Evolutionary conservation across 2,329 filamentous ascomycete genomes (phyloP), one percentile per base, ranked within the genome.

Genomic region (Aspergillus fumigatiaffinis): DNA sequence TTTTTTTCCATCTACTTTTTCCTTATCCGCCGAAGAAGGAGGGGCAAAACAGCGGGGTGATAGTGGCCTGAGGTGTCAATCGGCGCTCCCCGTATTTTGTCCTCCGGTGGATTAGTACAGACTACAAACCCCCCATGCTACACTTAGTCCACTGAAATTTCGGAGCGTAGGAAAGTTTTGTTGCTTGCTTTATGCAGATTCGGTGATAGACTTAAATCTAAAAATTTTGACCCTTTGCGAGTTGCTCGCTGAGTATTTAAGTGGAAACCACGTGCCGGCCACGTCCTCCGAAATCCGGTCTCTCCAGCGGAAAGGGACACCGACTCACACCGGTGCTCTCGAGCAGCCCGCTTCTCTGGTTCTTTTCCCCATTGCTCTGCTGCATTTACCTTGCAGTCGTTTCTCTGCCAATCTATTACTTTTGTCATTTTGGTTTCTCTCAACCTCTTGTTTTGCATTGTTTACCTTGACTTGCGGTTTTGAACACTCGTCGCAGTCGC

Each of bases 231-330:
- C 25, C 29, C 26, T 14, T 23, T 3, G 8, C 26, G n/a, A 26
- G 25, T 44, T 17, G 2, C 32, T 17, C 12, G 12, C 32, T 3
- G 29, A 35, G 17, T 25, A 41, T 46, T 32, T 6, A 35, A 56
- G 28, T 52, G 60, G 55, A 64, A 64, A 47, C 23, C 68, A 68
- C 67, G 69, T 69, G 66, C 63, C 60, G 35, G 21, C 29, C 50
- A 49, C 47, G 35, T 49, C 53, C 58, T 69, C 68, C 67, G 67
- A 69, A 63, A 56, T 61, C 63, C 65, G 67, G 66, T 56, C 60
- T 64, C 54, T 63, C 63, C 65, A 62, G 60, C 58, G 59, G 64
- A 62, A 62, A 52, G 32, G 52, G 50, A 53, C 52, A 57, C 61
- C 56, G 17, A 29, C 60, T 60, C 55, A 55, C 57, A 49, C 50